These are phyloP conservation scores for Populus davidiana DNA, from an alignment of 345 rosid species.

Conservation along the genomic window DNA sequence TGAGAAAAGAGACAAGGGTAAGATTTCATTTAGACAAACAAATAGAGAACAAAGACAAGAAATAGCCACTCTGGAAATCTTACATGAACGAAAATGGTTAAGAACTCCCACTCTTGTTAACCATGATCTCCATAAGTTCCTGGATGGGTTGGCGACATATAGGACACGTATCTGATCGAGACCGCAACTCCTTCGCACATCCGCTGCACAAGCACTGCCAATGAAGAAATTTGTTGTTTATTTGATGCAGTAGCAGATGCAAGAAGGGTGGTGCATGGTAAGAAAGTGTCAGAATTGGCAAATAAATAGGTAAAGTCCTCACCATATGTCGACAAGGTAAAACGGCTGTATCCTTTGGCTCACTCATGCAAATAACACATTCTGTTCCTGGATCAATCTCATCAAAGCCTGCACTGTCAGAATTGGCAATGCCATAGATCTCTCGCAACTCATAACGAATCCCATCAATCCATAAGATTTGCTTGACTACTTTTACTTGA, in stretches of 20 bases:
- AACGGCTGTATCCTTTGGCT: slow-evolving; percentile 43
- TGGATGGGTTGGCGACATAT: slow-evolving; percentile 35
- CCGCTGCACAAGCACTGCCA: slow-evolving; percentile 35
- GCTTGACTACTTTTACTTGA: slow-evolving; percentile 39
- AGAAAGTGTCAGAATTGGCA: neutral
- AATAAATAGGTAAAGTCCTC: slow-evolving; percentile 11
- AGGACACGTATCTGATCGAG: slow-evolving; percentile 32
- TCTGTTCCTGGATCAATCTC: slow-evolving; percentile 36
- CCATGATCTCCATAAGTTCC: slow-evolving; percentile 37
- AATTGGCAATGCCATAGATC: slow-evolving; percentile 41
- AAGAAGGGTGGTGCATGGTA: neutral
- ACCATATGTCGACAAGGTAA: slow-evolving; percentile 58
- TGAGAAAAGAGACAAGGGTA: neutral
- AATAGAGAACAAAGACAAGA: too few relatives aligned
- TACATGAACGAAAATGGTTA: neutral
- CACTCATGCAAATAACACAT: slow-evolving; percentile 49
- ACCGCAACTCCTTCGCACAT: slow-evolving; percentile 34
- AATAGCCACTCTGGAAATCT: neutral
- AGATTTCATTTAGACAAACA: neutral
- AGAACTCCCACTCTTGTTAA: slow-evolving; percentile 15
- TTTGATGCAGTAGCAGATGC: neutral
- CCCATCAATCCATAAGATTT: slow-evolving; percentile 37
- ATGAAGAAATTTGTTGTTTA: neutral
- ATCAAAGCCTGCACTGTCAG: slow-evolving; percentile 21
- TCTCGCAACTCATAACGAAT: slow-evolving; percentile 43